phyloP scores from a whole-genome alignment of 805 yeast species.

The Kluyveromyces nonfermentans region DNA sequence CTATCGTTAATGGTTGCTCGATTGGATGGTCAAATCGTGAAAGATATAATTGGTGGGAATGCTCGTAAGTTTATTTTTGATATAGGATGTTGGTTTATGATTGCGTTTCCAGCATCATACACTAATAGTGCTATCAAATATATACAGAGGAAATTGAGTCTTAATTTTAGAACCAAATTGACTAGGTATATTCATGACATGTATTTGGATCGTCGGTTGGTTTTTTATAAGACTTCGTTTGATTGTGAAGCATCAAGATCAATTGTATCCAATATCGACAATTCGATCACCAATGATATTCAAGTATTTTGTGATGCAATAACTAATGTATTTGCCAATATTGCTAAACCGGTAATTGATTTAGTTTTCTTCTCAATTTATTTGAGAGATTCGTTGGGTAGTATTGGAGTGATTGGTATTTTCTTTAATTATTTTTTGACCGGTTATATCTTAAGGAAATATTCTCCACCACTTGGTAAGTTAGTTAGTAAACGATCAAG shows the following conservation, averaged over 20 bases:
- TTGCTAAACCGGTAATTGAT: constrained; percentile 89
- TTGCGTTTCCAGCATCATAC: constrained; percentile 89
- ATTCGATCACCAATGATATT: constrained; percentile 75
- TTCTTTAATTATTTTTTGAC: constrained; percentile 73
- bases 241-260: constrained; percentile 37
- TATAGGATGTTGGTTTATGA: constrained; percentile 74
- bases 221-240: constrained; percentile 71
- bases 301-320: constrained; percentile 71
- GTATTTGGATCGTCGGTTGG: constrained; percentile 71
- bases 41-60: constrained; percentile 75
- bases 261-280: constrained; percentile 59
- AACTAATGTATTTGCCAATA: constrained; percentile 73
- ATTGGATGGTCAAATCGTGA: constrained; percentile 85
- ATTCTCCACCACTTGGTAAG: constrained; percentile 80
- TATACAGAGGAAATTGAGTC: constrained; percentile 63
- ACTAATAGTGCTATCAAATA: constrained; percentile 85
- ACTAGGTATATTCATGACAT: constrained; percentile 84
- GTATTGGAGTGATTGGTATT: constrained; percentile 76
- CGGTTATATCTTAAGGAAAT: constrained; percentile 59
- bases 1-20: constrained; percentile 76
- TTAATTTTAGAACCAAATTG: constrained; percentile 76
- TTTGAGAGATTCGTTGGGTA: constrained; percentile 76
- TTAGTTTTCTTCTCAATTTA: constrained; percentile 75
- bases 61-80: constrained; percentile 69
- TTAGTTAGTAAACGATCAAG: constrained; percentile 63